Base-by-base conservation (phyloP, 495 filamentous ascomycete genomes). In the Jackrogersella multiformis region DNA sequence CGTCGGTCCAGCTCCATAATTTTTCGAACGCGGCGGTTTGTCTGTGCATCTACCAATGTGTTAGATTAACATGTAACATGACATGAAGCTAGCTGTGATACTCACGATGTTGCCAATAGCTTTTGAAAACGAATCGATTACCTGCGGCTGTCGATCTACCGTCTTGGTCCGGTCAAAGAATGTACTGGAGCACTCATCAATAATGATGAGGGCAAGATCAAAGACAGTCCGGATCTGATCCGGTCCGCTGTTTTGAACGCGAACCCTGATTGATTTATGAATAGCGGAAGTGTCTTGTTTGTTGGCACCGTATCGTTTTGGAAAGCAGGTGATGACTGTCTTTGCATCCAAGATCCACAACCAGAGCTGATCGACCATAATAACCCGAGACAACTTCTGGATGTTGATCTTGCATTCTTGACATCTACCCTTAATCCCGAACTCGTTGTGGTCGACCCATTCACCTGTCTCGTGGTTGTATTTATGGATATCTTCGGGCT, bases 281-380 rank as follows among this genome's bases (percentile, higher is more conserved):
- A 91, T 85, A 24, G 86, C 89, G 0, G 89, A 82, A 2, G 81
- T 79, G 55, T 92, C 89, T 42, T 87, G 86, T 63, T 89, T 89
- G 16, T 89, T 88, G 65, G 86, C 82, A 0, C 89, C 85, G 79
- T 87, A 92, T 10, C 88, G 79, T 56, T 87, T 82, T 0, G 89
- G 88, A 63, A 92, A 92, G 42, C 82, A 82, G 0, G 90, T 90
- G 15, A 92, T 84, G 34, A 92, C 85, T 21, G 90, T 80, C 16
- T 86, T 84, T 12, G 83, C 82, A 20, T 89, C 88, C 2, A 91
- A 64, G 28, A 91, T 82, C 88, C 88, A 91, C 81, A 91, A 84
- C 89, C 89, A 92, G 1, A 92, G 77, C 68, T 92, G 88, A 64
- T 92, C 89, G 1, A 90, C 89, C 89, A 91, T 92, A 73, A 91